These are phyloP conservation scores for Candida multigemmis DNA, from an alignment of 805 yeast species.

Conservation along the genomic window DNA sequence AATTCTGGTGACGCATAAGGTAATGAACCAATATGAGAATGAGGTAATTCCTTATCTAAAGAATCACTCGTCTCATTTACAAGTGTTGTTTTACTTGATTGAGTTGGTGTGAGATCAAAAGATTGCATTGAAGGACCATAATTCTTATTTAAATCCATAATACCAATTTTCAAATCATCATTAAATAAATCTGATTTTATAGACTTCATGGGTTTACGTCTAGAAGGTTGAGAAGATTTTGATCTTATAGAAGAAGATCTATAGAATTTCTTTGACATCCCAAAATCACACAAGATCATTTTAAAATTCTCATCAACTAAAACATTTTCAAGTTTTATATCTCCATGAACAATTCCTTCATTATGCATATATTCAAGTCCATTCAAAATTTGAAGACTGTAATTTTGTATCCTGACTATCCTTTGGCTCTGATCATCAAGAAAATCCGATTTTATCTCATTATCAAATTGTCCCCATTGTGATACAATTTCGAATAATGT, in stretches of 20 bases:
- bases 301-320: constrained; percentile 31
- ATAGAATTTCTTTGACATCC: constrained; percentile 54
- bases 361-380: constrained; percentile 56
- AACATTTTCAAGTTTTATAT: constrained; percentile 75
- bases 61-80: no score
- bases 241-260: constrained; percentile 6
- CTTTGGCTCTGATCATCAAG: constrained; percentile 1
- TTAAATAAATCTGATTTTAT: no score
- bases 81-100: no score
- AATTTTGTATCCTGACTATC: constrained; percentile 3
- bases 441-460: background rate
- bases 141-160: constrained; percentile 12
- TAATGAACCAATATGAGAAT: constrained; percentile 73
- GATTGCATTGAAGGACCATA: constrained; percentile 28
- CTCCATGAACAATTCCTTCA: constrained; percentile 67
- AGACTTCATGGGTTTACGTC: no score
- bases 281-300: constrained; percentile 78
- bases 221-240: no score
- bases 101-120: constrained; percentile 18
- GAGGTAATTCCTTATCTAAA: constrained; percentile 43
- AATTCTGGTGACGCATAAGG: constrained; percentile 93
- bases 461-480: constrained; percentile 43
- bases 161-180: constrained; percentile 25
- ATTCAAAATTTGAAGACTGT: constrained; percentile 39
- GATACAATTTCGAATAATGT: constrained; percentile 70